These are phyloP conservation scores for Mycena filopes DNA, from an alignment of 768 basidiomycete species.

Conservation along the genomic window DNA sequence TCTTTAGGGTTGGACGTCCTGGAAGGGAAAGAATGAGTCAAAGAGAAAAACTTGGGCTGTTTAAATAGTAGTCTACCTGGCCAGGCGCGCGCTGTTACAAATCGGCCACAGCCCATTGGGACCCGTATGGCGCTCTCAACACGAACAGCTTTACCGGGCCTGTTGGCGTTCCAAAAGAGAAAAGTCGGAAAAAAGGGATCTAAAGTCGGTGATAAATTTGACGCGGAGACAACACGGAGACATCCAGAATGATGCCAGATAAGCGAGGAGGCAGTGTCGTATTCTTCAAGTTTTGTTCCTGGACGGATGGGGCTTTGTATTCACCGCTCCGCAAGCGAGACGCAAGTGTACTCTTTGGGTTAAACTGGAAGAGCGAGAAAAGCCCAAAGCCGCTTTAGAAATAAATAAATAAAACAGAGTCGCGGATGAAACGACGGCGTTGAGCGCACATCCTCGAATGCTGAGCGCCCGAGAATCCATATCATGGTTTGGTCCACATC, in stretches of 20 bases:
- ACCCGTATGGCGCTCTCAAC: slow-evolving; percentile 20
- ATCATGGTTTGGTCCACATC: neutral
- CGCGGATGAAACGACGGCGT: no score
- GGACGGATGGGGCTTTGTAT: neutral
- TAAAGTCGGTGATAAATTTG: slow-evolving; percentile 6
- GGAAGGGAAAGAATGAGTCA: neutral
- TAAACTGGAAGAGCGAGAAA: no score
- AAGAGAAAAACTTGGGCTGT: neutral
- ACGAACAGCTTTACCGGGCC: slow-evolving; percentile 16
- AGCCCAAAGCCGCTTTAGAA: no score
- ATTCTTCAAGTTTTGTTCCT: slow-evolving; percentile 14
- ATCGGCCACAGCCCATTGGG: slow-evolving; percentile 15
- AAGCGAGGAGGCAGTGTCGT: slow-evolving; percentile 4
- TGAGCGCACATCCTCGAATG: neutral
- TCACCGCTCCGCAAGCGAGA: no score
- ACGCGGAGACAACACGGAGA: neutral
- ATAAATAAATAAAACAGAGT: no score
- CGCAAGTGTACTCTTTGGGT: no score
- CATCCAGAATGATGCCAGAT: slow-evolving; percentile 2
- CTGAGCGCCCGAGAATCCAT: slow-evolving; percentile 12
- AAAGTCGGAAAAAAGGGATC: slow-evolving; percentile 6
- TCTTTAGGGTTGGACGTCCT: neutral
- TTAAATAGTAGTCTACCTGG: slow-evolving; percentile 1
- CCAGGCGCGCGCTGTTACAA: neutral
- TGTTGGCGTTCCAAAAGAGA: slow-evolving; percentile 7